Conservation (phyloP, 164 flowering plant genomes). For the Annona cherimola region DNA sequence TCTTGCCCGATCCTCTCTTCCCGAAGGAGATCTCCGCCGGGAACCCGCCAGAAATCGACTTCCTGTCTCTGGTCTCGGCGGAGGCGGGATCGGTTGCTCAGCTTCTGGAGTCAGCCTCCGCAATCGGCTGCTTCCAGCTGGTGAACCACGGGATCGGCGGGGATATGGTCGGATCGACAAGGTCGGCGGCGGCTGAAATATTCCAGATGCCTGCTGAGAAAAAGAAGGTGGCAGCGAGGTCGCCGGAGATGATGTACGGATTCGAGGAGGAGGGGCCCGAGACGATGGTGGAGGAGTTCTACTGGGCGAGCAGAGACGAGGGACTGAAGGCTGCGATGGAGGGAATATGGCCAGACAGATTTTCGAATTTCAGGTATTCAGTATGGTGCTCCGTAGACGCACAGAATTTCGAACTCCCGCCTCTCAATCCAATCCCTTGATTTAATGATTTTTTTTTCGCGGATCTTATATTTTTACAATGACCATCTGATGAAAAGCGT, state of each 20-base stretch:
- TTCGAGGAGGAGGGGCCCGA: slow-evolving; percentile 40
- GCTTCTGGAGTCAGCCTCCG: slow-evolving; percentile 32
- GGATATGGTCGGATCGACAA: slow-evolving; percentile 29
- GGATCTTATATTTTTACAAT: too few relatives aligned
- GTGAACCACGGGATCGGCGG: slow-evolving; percentile 54
- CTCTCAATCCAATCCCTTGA: not conserved
- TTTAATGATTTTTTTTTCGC: too few relatives aligned
- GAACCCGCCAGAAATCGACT: slow-evolving; percentile 46
- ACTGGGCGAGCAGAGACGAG: slow-evolving; percentile 52
- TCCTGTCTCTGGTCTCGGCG: slow-evolving; percentile 18
- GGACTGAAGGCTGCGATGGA: slow-evolving; percentile 53
- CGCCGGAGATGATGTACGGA: slow-evolving; percentile 45
- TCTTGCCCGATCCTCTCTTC: slow-evolving; percentile 59
- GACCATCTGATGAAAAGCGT: too few relatives aligned
- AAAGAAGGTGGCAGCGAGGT: slow-evolving; percentile 31
- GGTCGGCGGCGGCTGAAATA: slow-evolving; percentile 32
- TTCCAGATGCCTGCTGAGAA: slow-evolving; percentile 45
- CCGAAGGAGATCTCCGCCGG: slow-evolving; percentile 37
- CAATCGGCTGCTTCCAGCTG: slow-evolving; percentile 65
- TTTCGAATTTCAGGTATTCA: slow-evolving; percentile 64
- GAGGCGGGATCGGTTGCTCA: slow-evolving; percentile 9
- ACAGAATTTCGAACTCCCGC: not conserved
- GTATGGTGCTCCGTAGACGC: not conserved
- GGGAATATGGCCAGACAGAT: slow-evolving; percentile 56
- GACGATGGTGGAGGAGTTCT: slow-evolving; percentile 57